phyloP scores from a whole-genome alignment of 306 rosid species.

The Elaeagnus macrophylla region DNA sequence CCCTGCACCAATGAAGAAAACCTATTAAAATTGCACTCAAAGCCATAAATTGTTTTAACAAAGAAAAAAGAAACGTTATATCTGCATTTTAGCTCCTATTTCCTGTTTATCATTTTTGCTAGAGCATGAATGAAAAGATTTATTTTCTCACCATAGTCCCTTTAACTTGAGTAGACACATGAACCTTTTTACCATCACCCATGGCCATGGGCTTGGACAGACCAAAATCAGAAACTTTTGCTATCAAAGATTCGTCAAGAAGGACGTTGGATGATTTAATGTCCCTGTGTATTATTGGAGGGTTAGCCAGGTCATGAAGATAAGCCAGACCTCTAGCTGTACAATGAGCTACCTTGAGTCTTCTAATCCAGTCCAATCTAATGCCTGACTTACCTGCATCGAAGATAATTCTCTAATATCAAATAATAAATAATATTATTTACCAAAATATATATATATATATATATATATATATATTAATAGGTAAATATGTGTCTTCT shows the following conservation, averaged over 20 bases:
- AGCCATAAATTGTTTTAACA: too few relatives aligned
- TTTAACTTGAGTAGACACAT: constrained; percentile 70
- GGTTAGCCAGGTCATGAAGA: constrained; percentile 70
- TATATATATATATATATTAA: too few relatives aligned
- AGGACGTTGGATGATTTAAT: constrained; percentile 72
- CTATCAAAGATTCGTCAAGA: constrained; percentile 48
- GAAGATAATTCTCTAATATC: not conserved
- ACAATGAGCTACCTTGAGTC: constrained; percentile 56
- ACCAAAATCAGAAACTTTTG: constrained; percentile 84
- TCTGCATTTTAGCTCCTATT: too few relatives aligned
- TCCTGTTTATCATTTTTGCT: not conserved
- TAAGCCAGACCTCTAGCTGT: constrained; percentile 72
- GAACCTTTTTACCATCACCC: constrained; percentile 39
- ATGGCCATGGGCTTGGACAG: constrained; percentile 57
- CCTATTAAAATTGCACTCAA: not conserved
- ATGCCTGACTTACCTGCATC: constrained; percentile 60
- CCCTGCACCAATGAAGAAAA: constrained; percentile 36
- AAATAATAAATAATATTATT: not conserved
- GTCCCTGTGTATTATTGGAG: constrained; percentile 78
- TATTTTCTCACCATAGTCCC: constrained; percentile 49
- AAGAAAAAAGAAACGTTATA: too few relatives aligned
- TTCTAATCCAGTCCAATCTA: constrained; percentile 62
- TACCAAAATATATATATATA: too few relatives aligned
- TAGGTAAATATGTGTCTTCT: too few relatives aligned
- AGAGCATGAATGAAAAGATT: not conserved